Percentiles rank a stretch among this genome's conserved stretches.
phyloP scores from a whole-genome alignment of 2,329 filamentous ascomycete species.

The Aspergillus brasiliensis region DNA sequence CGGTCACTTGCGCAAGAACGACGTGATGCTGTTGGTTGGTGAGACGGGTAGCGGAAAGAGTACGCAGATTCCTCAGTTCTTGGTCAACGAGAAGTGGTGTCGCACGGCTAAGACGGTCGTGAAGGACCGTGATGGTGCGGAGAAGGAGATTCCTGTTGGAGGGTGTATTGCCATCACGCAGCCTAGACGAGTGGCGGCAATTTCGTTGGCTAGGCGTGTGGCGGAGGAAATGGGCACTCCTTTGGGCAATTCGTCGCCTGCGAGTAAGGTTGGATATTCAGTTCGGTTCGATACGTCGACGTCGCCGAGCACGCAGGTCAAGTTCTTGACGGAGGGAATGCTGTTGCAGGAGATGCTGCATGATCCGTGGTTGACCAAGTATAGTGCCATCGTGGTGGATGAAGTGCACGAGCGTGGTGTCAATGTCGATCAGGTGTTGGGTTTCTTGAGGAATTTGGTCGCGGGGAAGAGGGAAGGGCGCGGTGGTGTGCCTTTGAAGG shows the following conservation, averaged over 20 bases:
- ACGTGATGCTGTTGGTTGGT: conserved; percentile 83
- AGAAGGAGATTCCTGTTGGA: conserved; percentile 59
- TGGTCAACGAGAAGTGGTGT: conserved; percentile 80
- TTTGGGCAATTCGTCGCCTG: conserved; percentile 60
- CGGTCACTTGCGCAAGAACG: conserved; percentile 61
- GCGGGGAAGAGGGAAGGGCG: conserved; percentile 60
- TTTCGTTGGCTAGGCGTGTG: conserved; percentile 84
- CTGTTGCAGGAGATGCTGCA: conserved; percentile 88
- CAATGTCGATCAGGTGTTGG: conserved; percentile 87
- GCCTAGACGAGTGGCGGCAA: conserved; percentile 89
- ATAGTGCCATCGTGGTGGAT: conserved; percentile 89
- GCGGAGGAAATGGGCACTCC: conserved; percentile 76
- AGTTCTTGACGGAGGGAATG: conserved; percentile 96
- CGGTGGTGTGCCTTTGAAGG: conserved; percentile 75
- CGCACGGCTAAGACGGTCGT: conserved; percentile 59
- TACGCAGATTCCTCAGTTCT: conserved; percentile 92
- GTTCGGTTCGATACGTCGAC: conserved; percentile 90
- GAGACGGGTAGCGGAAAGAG: conserved; percentile 97
- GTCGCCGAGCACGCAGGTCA: conserved; percentile 80
- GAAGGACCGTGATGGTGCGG: conserved; percentile 25
- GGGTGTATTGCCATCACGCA: conserved; percentile 92
- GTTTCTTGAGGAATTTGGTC: conserved; percentile 81
- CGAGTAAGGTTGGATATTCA: conserved; percentile 79
- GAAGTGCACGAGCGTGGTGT: conserved; percentile 96
- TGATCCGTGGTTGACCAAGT: conserved; percentile 78